A percentile compares a stretch with the other conserved stretches of the same genome.
phyloP scores from a whole-genome alignment of 495 filamentous ascomycete species.

The Aspergillus cavernicola region DNA sequence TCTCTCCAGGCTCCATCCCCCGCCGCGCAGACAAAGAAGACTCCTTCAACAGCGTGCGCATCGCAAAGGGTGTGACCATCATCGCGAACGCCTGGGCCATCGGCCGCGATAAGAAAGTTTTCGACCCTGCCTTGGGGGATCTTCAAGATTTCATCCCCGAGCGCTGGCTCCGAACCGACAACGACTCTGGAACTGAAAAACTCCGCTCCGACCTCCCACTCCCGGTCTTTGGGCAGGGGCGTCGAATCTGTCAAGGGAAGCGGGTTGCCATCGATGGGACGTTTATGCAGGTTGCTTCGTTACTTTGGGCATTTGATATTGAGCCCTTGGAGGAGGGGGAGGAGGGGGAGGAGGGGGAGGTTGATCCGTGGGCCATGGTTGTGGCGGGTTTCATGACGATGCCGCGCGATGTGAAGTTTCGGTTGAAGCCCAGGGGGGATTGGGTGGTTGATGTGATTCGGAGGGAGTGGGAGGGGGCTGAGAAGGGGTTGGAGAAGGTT shows the following conservation, averaged over 20 bases:
- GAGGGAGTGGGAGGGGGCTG: slow-evolving; percentile 13
- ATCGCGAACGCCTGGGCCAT: slow-evolving; percentile 53
- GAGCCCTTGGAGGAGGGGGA: neutral
- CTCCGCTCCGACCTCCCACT: slow-evolving; percentile 25
- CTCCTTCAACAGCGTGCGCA: slow-evolving; percentile 46
- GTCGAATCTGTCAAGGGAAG: slow-evolving; percentile 30
- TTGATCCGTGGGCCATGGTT: slow-evolving; percentile 30
- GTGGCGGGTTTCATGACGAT: slow-evolving; percentile 29
- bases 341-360: slow-evolving; percentile 14
- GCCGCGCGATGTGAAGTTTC: slow-evolving; percentile 19
- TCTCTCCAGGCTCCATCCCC: slow-evolving; percentile 37
- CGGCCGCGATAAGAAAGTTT: slow-evolving; percentile 22
- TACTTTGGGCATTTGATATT: slow-evolving; percentile 32
- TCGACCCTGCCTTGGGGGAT: slow-evolving; percentile 20
- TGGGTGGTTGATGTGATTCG: slow-evolving; percentile 19
- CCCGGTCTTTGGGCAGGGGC: slow-evolving; percentile 30
- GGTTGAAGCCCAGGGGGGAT: slow-evolving; percentile 20
- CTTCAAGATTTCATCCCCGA: slow-evolving; percentile 24
- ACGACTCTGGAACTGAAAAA: slow-evolving; percentile 1
- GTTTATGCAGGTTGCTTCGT: slow-evolving; percentile 26
- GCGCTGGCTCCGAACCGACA: slow-evolving; percentile 19
- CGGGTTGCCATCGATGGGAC: slow-evolving; percentile 25
- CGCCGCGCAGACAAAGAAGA: slow-evolving; percentile 50
- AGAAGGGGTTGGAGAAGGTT: slow-evolving; percentile 14
- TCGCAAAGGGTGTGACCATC: slow-evolving; percentile 48